Conservation (phyloP, 208 protist species). For the Trypanosoma caninum region DNA sequence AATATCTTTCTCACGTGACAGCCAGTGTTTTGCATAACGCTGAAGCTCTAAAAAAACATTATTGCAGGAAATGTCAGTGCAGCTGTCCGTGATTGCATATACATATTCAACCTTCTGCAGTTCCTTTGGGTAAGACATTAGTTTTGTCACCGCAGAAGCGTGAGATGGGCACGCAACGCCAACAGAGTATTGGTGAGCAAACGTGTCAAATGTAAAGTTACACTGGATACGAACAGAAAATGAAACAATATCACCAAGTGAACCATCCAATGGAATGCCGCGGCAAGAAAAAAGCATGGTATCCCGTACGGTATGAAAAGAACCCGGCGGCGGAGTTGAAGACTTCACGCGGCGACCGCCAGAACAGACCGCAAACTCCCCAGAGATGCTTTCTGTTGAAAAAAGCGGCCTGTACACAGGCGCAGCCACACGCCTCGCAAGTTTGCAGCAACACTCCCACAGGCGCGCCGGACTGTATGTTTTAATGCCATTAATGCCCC, state of each 20-base stretch:
- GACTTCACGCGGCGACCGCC: slow-evolving; percentile 39
- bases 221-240: slow-evolving; percentile 71
- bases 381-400: slow-evolving; percentile 15
- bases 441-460: slow-evolving; percentile 35
- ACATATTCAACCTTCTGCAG: slow-evolving; percentile 34
- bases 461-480: slow-evolving; percentile 32
- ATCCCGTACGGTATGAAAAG: slow-evolving; percentile 13
- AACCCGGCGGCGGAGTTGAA: neutral
- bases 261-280: slow-evolving; percentile 61
- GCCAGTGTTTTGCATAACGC: slow-evolving; percentile 55
- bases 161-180: slow-evolving; percentile 43
- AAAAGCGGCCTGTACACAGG: slow-evolving; percentile 33
- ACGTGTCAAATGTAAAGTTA: slow-evolving; percentile 47
- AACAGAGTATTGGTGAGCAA: slow-evolving; percentile 77
- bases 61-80: slow-evolving; percentile 29
- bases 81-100: slow-evolving; percentile 72
- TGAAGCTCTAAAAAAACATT: slow-evolving; percentile 37
- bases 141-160: slow-evolving; percentile 14
- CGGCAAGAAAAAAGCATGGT: slow-evolving; percentile 44
- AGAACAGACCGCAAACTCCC: slow-evolving; percentile 26
- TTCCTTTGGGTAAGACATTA: slow-evolving; percentile 45
- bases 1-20: slow-evolving; percentile 53
- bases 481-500: slow-evolving; percentile 10
- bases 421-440: slow-evolving; percentile 19
- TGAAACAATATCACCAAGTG: slow-evolving; percentile 53